A percentile compares a stretch with the other conserved stretches of the same genome.
Conservation (phyloP, 2,329 filamentous ascomycete species). For the Talaromyces sp. region DNA sequence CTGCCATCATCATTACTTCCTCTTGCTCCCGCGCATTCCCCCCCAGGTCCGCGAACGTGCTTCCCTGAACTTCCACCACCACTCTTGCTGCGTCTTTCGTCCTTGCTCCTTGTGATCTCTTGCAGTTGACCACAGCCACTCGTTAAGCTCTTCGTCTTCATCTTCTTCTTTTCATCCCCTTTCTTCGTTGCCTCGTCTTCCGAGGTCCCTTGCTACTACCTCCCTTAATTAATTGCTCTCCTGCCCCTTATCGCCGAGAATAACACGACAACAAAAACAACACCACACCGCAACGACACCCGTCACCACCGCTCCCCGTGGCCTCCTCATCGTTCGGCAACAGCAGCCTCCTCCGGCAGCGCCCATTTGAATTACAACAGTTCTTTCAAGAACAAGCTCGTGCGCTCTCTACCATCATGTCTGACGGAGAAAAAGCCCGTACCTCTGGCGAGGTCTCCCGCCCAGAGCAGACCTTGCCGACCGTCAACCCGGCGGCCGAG, state of each 20-base stretch:
- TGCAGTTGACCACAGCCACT: slow-evolving; percentile 16
- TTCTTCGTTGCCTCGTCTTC: not conserved
- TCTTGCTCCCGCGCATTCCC: slow-evolving; percentile 5
- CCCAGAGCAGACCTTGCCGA: slow-evolving; percentile 60
- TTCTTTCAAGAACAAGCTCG: slow-evolving; percentile 41
- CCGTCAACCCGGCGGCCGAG: slow-evolving; percentile 69
- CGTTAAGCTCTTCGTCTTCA: slow-evolving; percentile 4
- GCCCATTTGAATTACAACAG: slow-evolving; percentile 44
- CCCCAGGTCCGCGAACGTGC: slow-evolving; percentile 11
- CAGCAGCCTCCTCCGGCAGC: slow-evolving; percentile 39
- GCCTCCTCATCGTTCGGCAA: slow-evolving; percentile 40
- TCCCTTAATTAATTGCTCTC: slow-evolving; percentile 16
- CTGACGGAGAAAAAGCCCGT: slow-evolving; percentile 74
- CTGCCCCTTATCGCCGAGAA: not conserved
- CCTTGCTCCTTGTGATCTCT: slow-evolving; percentile 13
- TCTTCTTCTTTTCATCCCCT: not conserved
- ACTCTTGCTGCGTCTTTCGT: slow-evolving; percentile 14
- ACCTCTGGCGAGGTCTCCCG: slow-evolving; percentile 65
- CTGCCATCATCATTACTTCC: slow-evolving; percentile 13
- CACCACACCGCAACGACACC: not conserved
- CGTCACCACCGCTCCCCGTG: slow-evolving; percentile 25
- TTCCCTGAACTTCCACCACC: slow-evolving; percentile 3
- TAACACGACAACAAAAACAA: not conserved
- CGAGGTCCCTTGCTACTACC: not conserved
- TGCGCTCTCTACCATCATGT: slow-evolving; percentile 45